phyloP scores from a whole-genome alignment of 495 filamentous ascomycete species.

The Penicillium dipodomyicola region DNA sequence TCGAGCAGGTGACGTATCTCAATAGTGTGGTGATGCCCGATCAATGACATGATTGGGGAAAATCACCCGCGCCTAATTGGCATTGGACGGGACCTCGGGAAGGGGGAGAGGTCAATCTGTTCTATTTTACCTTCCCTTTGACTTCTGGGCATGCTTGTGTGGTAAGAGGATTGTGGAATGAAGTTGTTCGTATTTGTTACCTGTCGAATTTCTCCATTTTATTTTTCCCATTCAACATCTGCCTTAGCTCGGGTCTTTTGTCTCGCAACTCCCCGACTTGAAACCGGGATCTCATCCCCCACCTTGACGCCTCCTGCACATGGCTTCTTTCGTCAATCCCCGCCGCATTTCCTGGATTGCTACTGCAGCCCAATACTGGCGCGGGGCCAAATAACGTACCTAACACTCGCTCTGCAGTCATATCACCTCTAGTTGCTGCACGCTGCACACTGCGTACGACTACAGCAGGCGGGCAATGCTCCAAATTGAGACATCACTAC shows the following conservation, averaged over 20 bases:
- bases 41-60: conserved; percentile 17
- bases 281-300: conserved; percentile 10
- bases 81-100: not conserved
- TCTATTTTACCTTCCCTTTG: not conserved
- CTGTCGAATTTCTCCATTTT: not conserved
- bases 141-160: not conserved
- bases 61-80: conserved; percentile 7
- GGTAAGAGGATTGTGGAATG: not conserved
- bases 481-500: not conserved
- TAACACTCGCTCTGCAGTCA: not conserved
- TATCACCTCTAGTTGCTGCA: conserved; percentile 3
- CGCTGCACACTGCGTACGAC: conserved; percentile 3
- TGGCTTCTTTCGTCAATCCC: conserved; percentile 12
- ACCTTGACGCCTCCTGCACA: conserved; percentile 13
- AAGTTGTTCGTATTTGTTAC: not conserved
- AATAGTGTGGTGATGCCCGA: conserved; percentile 68
- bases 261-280: conserved; percentile 1
- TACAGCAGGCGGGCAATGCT: not conserved
- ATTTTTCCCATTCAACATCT: not conserved
- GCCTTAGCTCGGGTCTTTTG: conserved; percentile 9
- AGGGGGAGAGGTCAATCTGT: not conserved
- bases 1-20: conserved; percentile 55
- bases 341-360: conserved; percentile 5
- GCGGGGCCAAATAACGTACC: not conserved
- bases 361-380: conserved; percentile 4